Conservation (phyloP, 441 rosid genomes). For the Oxalis stricta region DNA sequence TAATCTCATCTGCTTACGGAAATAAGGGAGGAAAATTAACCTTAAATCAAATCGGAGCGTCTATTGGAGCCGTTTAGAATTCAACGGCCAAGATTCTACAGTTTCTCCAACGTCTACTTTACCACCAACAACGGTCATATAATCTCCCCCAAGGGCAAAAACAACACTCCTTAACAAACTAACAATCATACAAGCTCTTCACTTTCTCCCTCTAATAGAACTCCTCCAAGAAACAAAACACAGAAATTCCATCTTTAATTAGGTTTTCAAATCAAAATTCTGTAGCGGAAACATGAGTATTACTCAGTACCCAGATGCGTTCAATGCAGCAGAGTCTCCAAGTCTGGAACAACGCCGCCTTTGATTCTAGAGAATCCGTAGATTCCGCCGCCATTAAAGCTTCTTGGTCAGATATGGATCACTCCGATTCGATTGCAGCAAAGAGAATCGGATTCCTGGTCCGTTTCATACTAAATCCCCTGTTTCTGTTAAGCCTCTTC, state of each 20-base stretch:
- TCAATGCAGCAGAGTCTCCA: slow-evolving; percentile 41
- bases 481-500: slow-evolving; percentile 27
- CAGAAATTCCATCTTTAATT: not conserved
- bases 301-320: slow-evolving; percentile 28
- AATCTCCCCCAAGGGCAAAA: slow-evolving; percentile 16
- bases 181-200: not conserved
- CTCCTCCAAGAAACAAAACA: not conserved
- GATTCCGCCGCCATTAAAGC: slow-evolving; percentile 20
- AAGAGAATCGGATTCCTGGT: slow-evolving; percentile 45
- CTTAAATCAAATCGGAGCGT: slow-evolving; percentile 66
- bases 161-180: not conserved
- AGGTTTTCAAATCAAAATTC: not conserved
- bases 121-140: slow-evolving; percentile 67
- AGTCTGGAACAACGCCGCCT: slow-evolving; percentile 89
- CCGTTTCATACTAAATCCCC: slow-evolving; percentile 23
- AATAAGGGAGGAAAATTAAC: too few species aligned
- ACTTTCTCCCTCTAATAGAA: not conserved
- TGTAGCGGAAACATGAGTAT: slow-evolving; percentile 31
- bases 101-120: slow-evolving; percentile 43
- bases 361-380: slow-evolving; percentile 56
- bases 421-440: slow-evolving; percentile 48
- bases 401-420: slow-evolving; percentile 39
- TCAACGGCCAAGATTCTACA: slow-evolving; percentile 24
- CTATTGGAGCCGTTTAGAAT: slow-evolving; percentile 26
- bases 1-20: too few species aligned